phyloP scores from a whole-genome alignment of 192 early-diverging fungal species.

The Linnemannia schmuckeri region DNA sequence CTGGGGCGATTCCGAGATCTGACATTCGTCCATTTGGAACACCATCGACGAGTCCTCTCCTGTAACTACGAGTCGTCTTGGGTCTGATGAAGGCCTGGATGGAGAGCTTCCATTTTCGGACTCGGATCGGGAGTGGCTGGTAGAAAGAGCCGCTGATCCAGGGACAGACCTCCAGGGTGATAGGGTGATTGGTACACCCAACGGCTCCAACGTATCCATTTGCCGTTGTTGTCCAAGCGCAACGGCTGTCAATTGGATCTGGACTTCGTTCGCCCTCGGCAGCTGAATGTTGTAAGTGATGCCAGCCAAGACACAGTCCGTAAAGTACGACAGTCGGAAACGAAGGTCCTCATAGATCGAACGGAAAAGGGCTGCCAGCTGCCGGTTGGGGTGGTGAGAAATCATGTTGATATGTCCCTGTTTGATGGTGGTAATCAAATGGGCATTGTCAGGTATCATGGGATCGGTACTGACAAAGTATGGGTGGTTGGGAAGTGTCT shows the following conservation, averaged over 20 bases:
- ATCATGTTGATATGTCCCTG: constrained; percentile 67
- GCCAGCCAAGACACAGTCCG: constrained; percentile 74
- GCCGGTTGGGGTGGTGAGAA: constrained; percentile 80
- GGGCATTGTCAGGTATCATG: constrained; percentile 60
- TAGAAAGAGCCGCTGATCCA: constrained; percentile 34
- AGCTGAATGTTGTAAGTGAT: constrained; percentile 74
- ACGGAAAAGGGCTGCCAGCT: constrained; percentile 76
- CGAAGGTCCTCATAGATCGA: constrained; percentile 75
- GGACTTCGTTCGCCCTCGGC: constrained; percentile 70
- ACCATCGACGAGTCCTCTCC: constrained; percentile 49
- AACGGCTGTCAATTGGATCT: constrained; percentile 73
- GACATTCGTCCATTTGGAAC: constrained; percentile 52
- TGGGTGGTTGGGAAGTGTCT: constrained; percentile 55
- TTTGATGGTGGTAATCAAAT: constrained; percentile 73
- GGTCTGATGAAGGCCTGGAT: not conserved
- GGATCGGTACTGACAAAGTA: constrained; percentile 56
- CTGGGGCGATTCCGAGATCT: constrained; percentile 23
- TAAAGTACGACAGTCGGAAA: constrained; percentile 71
- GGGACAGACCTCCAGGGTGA: constrained; percentile 50
- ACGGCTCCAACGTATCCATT: constrained; percentile 29
- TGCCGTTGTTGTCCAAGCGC: constrained; percentile 64
- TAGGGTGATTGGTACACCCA: constrained; percentile 41
- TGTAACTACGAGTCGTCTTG: not conserved
- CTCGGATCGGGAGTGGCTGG: constrained; percentile 45
- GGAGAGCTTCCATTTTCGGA: constrained; percentile 34